phyloP scores from a whole-genome alignment of 202 grass and related monocot genomes.

The Panicum virgatum region DNA sequence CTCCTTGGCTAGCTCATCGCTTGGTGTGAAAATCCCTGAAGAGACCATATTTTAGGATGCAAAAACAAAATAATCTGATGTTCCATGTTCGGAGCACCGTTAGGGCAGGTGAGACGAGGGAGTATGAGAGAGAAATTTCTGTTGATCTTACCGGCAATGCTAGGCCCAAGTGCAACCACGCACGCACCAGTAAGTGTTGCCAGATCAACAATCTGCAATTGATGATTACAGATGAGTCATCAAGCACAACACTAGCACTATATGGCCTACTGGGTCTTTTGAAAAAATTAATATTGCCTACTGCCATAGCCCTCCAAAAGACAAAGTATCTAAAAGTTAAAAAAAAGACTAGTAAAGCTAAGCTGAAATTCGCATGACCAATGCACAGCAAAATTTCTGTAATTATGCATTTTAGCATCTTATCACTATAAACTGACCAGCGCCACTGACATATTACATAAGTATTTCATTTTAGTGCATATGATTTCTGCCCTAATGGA shows the following conservation, averaged over 20 bases:
- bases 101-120: not conserved
- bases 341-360: not conserved
- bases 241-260: not conserved
- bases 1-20: slow-evolving; percentile 87
- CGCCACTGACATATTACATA: not conserved
- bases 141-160: slow-evolving; percentile 68
- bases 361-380: not conserved
- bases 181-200: slow-evolving; percentile 93
- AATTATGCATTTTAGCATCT: not conserved
- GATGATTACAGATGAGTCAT: slow-evolving; percentile 10
- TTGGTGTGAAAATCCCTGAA: slow-evolving; percentile 85
- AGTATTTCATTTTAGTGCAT: not conserved
- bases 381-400: not conserved
- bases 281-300: not conserved
- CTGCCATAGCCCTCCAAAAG: not conserved
- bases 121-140: not conserved
- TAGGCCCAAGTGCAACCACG: slow-evolving; percentile 80
- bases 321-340: not conserved
- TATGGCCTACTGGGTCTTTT: not conserved
- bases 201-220: slow-evolving; percentile 85
- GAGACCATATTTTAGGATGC: slow-evolving; percentile 9
- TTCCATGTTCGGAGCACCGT: not conserved
- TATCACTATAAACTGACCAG: not conserved
- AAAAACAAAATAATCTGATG: not conserved
- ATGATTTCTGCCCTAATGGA: not conserved